phyloP scores from a whole-genome alignment of 1,139 yeast genomes.

The Geotrichum fermentans region DNA sequence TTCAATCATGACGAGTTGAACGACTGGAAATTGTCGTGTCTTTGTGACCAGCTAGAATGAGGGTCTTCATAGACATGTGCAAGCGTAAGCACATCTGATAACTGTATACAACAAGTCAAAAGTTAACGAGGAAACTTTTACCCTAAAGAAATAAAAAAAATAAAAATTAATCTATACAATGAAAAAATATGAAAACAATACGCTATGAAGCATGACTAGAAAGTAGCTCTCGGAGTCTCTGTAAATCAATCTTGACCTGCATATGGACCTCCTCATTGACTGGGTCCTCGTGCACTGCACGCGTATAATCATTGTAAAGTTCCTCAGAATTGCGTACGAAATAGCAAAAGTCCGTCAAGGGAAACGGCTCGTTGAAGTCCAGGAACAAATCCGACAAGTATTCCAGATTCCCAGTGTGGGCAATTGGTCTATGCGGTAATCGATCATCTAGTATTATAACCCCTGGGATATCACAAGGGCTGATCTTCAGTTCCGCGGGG shows the following conservation, averaged over 20 bases:
- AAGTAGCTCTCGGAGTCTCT: neutral
- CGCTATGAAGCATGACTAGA: conserved; percentile 2
- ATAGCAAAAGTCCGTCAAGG: conserved; percentile 4
- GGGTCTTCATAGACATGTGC: too few relatives aligned
- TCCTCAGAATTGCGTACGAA: conserved; percentile 1
- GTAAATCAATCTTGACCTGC: neutral
- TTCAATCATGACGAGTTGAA: neutral
- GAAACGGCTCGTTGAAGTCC: neutral
- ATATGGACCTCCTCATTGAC: too few relatives aligned
- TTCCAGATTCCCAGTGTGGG: neutral
- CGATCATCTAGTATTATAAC: neutral
- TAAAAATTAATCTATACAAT: neutral
- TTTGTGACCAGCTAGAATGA: too few relatives aligned
- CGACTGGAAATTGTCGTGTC: too few relatives aligned
- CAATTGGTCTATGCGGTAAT: neutral
- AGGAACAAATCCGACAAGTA: conserved; percentile 2
- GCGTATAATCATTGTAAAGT: too few relatives aligned
- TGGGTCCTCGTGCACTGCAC: too few relatives aligned
- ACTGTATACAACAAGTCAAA: neutral
- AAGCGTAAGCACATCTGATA: too few relatives aligned
- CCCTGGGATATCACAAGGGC: neutral
- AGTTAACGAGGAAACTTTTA: neutral
- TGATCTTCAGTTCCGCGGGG: neutral
- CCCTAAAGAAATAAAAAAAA: neutral
- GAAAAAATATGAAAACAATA: neutral